Evolutionary conservation across 2,329 filamentous ascomycete species (phyloP).

Genomic region (Aspergillus tubingensis): DNA sequence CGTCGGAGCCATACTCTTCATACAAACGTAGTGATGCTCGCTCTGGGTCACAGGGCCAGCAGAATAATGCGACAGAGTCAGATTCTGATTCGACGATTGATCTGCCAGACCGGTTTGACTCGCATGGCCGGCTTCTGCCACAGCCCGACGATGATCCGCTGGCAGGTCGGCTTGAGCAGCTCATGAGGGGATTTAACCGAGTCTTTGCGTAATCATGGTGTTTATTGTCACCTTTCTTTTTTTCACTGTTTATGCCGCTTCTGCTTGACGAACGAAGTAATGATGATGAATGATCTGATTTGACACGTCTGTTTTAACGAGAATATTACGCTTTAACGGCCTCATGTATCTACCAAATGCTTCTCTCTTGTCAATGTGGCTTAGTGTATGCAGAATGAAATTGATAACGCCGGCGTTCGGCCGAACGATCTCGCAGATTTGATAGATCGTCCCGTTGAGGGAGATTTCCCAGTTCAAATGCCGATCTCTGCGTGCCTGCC

Average conservation of each 20-base stretch:
- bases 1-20: slow-evolving; percentile 22
- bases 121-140: slow-evolving; percentile 40
- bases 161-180: slow-evolving; percentile 37
- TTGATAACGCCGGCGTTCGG: background rate
- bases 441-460: background rate
- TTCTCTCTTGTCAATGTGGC: background rate
- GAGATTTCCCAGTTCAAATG: background rate
- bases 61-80: slow-evolving; percentile 19
- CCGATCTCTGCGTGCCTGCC: background rate
- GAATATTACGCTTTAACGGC: background rate
- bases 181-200: slow-evolving; percentile 35
- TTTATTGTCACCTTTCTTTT: slow-evolving; percentile 3
- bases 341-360: background rate
- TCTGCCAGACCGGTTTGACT: slow-evolving; percentile 47
- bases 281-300: background rate
- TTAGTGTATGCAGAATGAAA: background rate
- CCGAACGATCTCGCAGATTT: background rate
- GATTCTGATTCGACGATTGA: slow-evolving; percentile 49
- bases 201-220: slow-evolving; percentile 24
- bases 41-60: background rate
- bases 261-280: background rate
- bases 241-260: background rate
- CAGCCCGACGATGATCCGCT: slow-evolving; percentile 36
- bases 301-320: background rate
- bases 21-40: slow-evolving; percentile 2